These are phyloP conservation scores for Basipetospora chlamydospora DNA, from an alignment of 2,329 filamentous ascomycete genomes.

Conservation along the genomic window DNA sequence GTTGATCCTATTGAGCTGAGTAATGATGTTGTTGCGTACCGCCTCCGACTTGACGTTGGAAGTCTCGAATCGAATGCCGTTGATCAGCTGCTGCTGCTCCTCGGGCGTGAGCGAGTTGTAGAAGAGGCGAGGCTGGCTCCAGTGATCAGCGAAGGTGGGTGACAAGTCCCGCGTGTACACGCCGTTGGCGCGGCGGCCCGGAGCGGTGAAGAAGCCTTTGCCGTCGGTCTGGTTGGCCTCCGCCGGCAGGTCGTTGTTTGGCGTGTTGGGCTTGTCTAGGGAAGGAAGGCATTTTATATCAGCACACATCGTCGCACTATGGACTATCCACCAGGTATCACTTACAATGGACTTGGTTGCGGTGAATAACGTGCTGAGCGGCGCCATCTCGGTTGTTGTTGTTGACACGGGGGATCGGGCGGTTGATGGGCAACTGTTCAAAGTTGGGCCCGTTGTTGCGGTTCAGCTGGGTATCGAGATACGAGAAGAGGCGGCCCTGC, in stretches of 20 bases:
- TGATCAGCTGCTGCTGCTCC: slow-evolving; percentile 61
- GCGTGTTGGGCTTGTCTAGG: slow-evolving; percentile 50
- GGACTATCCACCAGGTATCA: too few species aligned
- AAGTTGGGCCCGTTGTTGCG: slow-evolving; percentile 56
- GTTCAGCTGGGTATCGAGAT: slow-evolving; percentile 54
- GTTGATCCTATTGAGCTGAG: slow-evolving; percentile 53
- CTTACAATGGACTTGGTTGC: slow-evolving; percentile 3
- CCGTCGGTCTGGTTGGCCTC: slow-evolving; percentile 48
- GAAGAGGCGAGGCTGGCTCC: slow-evolving; percentile 67
- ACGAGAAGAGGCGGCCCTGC: slow-evolving; percentile 58
- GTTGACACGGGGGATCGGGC: slow-evolving; percentile 59
- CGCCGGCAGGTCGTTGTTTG: slow-evolving; percentile 46
- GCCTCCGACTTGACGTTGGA: slow-evolving; percentile 41
- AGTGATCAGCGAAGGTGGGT: slow-evolving; percentile 65
- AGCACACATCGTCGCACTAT: too few species aligned
- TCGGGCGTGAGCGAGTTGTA: slow-evolving; percentile 59
- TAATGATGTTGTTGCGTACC: slow-evolving; percentile 49
- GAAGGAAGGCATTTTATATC: too few species aligned
- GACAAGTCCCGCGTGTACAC: slow-evolving; percentile 57
- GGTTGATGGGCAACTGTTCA: slow-evolving; percentile 65
- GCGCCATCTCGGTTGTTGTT: slow-evolving; percentile 65
- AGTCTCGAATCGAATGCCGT: slow-evolving; percentile 59
- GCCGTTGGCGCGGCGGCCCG: slow-evolving; percentile 45
- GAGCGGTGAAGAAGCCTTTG: slow-evolving; percentile 57
- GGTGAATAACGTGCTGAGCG: slow-evolving; percentile 51